Evolutionary conservation across 1,284 basidiomycete genomes (phyloP), one percentile per base, ranked within the genome.

Genomic region (Ustilago crameri): DNA sequence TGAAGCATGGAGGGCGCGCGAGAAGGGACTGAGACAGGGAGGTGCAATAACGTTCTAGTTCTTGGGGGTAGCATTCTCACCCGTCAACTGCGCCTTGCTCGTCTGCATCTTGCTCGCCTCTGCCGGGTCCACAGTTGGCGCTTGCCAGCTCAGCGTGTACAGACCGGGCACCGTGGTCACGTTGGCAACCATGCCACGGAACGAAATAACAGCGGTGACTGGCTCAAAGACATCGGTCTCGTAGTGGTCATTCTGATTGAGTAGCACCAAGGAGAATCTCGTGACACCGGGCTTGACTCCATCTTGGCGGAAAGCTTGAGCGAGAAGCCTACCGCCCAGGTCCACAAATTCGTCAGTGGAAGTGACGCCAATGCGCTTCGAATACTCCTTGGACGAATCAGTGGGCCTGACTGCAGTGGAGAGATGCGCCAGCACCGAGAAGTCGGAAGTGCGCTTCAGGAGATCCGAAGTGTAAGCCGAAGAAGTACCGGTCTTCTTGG

Each of bases 211-310:
- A 3, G 59, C 56, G 0, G 72, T 75, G 0, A 26, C 48, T 4
- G 24, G 24, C 50, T 67, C 60, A 3, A 32, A 75, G 1, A 50
- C 30, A 3, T 52, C 72, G 3, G 72, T 61, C 46, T 67, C 68
- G 46, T 72, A 73, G 26, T 76, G 72, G 42, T 76, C 75, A 58
- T 76, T 68, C 63, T 73, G 74, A 50, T 75, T 72, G 18, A 75
- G 32, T 34, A 77, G n/a, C 5, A 73, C 37, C 18, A 77, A 9
- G 20, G 72, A 72, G 42, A 67, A 77, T 2, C 75, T 26, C 3
- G 54, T 54, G 0, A 65, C 30, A 3, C 67, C 69, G 5, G 56
- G 51, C 17, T 51, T 51, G 40, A 67, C 67, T 7, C 53, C 53
- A 26, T 65, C 58, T 51, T 66, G 73, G 7, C 63, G 38, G 60